Evolutionary conservation across 805 yeast genomes (phyloP).

Genomic region (Jamesozyma piceae): DNA sequence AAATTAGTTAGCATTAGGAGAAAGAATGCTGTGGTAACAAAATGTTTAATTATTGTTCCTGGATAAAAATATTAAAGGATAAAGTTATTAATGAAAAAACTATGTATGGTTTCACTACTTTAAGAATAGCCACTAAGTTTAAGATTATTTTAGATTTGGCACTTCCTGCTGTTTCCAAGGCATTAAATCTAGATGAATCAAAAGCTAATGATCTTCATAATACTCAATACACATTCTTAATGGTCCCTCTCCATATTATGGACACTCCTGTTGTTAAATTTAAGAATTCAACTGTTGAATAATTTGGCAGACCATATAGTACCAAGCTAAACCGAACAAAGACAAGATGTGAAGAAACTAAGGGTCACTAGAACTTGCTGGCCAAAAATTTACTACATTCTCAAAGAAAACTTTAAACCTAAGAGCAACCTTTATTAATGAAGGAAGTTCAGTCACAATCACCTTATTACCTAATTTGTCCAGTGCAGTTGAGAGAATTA

Average conservation of each 20-base stretch:
- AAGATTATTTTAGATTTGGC: constrained; percentile 13
- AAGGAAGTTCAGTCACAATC: constrained; percentile 8
- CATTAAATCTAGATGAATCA: constrained; percentile 8
- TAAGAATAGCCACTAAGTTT: constrained; percentile 17
- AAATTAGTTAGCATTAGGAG: constrained; percentile 16
- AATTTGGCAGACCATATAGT: constrained; percentile 13
- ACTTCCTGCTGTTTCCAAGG: constrained; percentile 13
- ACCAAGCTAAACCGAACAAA: constrained; percentile 4
- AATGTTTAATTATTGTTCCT: constrained; percentile 18
- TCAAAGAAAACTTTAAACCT: constrained; percentile 7
- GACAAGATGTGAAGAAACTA: constrained; percentile 9
- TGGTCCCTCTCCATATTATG: constrained; percentile 19
- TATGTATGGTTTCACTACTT: constrained; percentile 15
- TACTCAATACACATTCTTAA: constrained; percentile 10
- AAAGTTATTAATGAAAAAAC: constrained; percentile 10
- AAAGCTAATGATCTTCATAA: constrained; percentile 6
- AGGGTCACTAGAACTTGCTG: constrained; percentile 18
- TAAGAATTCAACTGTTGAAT: constrained; percentile 6
- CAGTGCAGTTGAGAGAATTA: constrained; percentile 7
- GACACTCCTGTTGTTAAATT: constrained; percentile 19
- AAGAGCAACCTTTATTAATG: constrained; percentile 14
- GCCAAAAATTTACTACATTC: constrained; percentile 11
- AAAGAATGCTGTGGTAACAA: constrained; percentile 14
- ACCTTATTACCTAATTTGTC: constrained; percentile 8
- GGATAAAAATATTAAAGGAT: constrained; percentile 21